Base-by-base conservation (phyloP, 148 eudicot genomes). In the Chenopodium quinoa region DNA sequence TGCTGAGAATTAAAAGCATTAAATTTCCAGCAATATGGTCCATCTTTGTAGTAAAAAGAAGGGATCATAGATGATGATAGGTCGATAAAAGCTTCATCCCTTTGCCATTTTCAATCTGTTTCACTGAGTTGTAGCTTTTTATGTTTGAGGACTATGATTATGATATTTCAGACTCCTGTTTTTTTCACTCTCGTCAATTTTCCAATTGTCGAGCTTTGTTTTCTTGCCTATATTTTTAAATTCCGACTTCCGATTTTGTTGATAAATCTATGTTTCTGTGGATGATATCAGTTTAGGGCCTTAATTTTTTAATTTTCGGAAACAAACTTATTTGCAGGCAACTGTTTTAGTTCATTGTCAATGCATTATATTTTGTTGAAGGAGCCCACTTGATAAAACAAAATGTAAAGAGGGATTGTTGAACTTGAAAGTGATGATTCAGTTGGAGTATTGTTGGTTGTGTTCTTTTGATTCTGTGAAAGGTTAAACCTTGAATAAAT, bases 81-180 rank as follows among this genome's bases (percentile, higher is more conserved):
- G 83, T 71, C 77, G 67, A 12, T 1, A 69, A 70, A 71, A 80
- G 74, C 29, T 60, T 31, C 60, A 22, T 54, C 25, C 44, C 19
- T 9, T 44, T 54, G 44, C 81, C 56, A 7, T 46, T 20, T 20
- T 71, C 74, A 70, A 76, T 81, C 60, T 80, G 80, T 71, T 58
- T 84, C 17, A 54, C 47, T 84, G 83, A 70, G n/a, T 46, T 17
- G 83, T 80, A 73, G 80, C 86, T 80, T 76, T 84, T 40, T 82
- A 46, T 76, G 74, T 80, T 84, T 69, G 47, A 44, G 46, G 75
- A 29, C 16, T 70, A 46, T 80, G 80, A 84, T 80, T 17, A 27
- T 48, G 76, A 75, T 47, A 60, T 69, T 37, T 81, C 74, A 47
- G 64, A 44, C n/a, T 44, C 69, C 34, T 52, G 71, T 23, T 29